Conservation (phyloP, 2,329 filamentous ascomycete species). For the Iodosphaeria phyllophila region DNA sequence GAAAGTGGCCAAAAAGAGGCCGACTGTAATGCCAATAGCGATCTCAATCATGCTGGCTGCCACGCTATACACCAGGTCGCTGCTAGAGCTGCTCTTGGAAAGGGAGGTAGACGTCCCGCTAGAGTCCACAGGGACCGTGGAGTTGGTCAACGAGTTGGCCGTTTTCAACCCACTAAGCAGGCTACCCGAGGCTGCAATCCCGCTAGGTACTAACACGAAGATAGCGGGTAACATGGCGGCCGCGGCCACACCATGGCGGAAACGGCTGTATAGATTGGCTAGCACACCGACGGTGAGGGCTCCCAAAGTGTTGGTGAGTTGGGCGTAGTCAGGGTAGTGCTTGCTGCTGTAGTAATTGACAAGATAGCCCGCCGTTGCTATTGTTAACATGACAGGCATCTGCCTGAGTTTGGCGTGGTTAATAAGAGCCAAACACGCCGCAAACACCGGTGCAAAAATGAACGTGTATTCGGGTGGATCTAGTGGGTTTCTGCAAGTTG, state of each 20-base stretch:
- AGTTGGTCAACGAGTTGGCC: conserved; percentile 23
- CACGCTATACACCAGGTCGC: conserved; percentile 20
- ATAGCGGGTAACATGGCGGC: conserved; percentile 27
- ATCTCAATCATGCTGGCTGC: conserved; percentile 32
- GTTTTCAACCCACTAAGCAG: conserved; percentile 24
- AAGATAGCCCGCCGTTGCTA: conserved; percentile 55
- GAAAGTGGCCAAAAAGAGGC: conserved; percentile 28
- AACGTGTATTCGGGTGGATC: conserved; percentile 32
- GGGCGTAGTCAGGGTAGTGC: conserved; percentile 48
- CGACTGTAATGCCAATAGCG: conserved; percentile 30
- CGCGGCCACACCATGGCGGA: conserved; percentile 30
- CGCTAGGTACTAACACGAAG: conserved; percentile 28
- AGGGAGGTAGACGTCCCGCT: too few relatives aligned
- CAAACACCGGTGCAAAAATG: conserved; percentile 56
- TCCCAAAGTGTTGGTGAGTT: conserved; percentile 60
- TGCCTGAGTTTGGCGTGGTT: conserved; percentile 74
- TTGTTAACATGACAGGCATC: conserved; percentile 56
- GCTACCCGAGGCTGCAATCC: conserved; percentile 25
- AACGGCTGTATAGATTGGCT: conserved; percentile 57
- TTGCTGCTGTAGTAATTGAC: conserved; percentile 56
- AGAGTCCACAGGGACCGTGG: too few relatives aligned
- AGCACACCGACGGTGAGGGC: conserved; percentile 59
- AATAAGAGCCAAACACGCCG: conserved; percentile 44
- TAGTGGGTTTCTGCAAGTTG: conserved; percentile 11
- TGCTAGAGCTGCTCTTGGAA: too few relatives aligned